Base-by-base conservation (phyloP, 208 protist species). In the Acanthamoeba quina region DNA sequence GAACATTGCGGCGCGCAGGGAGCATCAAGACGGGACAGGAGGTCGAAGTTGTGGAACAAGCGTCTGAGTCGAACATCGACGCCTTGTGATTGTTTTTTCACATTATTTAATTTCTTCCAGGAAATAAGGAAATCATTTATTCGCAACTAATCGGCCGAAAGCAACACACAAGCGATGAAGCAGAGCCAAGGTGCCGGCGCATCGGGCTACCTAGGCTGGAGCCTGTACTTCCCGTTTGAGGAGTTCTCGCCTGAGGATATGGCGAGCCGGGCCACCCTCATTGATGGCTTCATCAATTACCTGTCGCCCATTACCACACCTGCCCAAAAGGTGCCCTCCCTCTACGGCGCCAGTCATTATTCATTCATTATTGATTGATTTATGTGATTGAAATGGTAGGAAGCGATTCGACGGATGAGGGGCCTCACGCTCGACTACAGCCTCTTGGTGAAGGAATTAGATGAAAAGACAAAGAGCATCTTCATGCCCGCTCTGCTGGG, bases 261-360 rank as follows among this genome's bases (percentile, higher is more conserved):
- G 54, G 34, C 15, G 10, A 26, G 10, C 10, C 54, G 85, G 21
- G 47, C 41, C 17, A 74, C 41, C 3, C 44, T 91, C 29, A 91
- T 91, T 56, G 41, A 91, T 7, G 85, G 34, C 17, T 91, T 91
- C 60, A 91, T 91, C 58, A 56, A 74, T 24, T 91, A 91, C 31
- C 41, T 91, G 5, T 44, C 24, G 10, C 26, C 41, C 52, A 76
- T 31, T 47, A 56, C 60, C 10, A 74, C 54, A 26, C 85, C 44
- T 15, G 34, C 37, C 0, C 34, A 91, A 91, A 91, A 91, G 85
- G 85, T 91, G 21, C 15, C 21, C n/a, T n/a, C n/a, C n/a, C n/a
- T n/a, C n/a, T n/a, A n/a, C n/a, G n/a, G n/a, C n/a, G n/a, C n/a
- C n/a, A n/a, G n/a, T n/a, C n/a, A n/a, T n/a, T n/a, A 54, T 64